Percentiles rank a stretch among this genome's conserved stretches.
Evolutionary conservation across 1,139 yeast species (phyloP).

Genomic region (Scheffersomyces insectosa): DNA sequence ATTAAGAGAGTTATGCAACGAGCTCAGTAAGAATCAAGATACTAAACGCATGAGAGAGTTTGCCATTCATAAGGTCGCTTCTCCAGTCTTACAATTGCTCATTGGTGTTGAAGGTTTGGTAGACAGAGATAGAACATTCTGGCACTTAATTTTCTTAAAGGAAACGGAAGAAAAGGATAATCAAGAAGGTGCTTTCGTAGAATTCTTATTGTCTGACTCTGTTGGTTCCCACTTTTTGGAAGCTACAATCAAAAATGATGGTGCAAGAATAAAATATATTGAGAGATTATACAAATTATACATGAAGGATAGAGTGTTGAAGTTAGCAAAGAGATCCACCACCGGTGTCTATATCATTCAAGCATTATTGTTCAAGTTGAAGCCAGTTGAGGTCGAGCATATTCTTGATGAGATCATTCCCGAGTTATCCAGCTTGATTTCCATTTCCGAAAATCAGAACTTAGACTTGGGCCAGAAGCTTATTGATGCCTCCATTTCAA

Average conservation of each 20-base stretch:
- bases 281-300: constrained; percentile 70
- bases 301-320: constrained; percentile 71
- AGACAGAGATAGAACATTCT: constrained; percentile 66
- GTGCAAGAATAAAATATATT: constrained; percentile 66
- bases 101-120: constrained; percentile 82
- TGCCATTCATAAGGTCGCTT: constrained; percentile 77
- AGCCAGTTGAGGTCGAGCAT: constrained; percentile 56
- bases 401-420: constrained; percentile 74
- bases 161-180: constrained; percentile 52
- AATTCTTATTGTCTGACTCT: constrained; percentile 78
- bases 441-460: constrained; percentile 53
- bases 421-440: constrained; percentile 59
- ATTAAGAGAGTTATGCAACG: constrained; percentile 46
- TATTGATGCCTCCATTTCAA: constrained; percentile 64
- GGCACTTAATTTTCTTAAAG: constrained; percentile 55
- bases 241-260: constrained; percentile 58
- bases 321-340: constrained; percentile 73
- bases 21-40: constrained; percentile 42
- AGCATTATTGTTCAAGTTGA: constrained; percentile 60
- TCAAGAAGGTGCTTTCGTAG: constrained; percentile 80
- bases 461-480: constrained; percentile 69
- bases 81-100: constrained; percentile 83
- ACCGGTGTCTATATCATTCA: constrained; percentile 86
- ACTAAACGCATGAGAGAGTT: constrained; percentile 60
- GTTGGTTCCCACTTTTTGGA: constrained; percentile 92